Percentiles rank a stretch among this genome's conserved stretches.
phyloP scores from a whole-genome alignment of 108 stramenopile genomes.

The Aureococcus anophagefferens region DNA sequence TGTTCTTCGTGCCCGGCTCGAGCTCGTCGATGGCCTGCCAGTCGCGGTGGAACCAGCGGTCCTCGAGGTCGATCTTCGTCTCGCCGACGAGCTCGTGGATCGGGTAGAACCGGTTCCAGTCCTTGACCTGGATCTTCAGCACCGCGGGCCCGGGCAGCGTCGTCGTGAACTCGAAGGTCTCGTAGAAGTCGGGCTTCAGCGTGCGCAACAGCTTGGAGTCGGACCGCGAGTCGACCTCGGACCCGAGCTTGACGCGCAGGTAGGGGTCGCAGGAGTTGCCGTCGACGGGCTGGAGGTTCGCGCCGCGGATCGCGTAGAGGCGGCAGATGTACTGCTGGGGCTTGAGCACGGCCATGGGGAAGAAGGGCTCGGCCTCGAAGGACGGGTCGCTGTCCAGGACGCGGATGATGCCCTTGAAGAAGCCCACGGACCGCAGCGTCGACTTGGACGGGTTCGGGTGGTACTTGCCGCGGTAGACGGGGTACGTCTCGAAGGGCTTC shows the following conservation, averaged over 20 bases:
- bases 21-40: constrained; percentile 38
- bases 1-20: constrained; percentile 4
- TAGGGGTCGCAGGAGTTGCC: constrained; percentile 39
- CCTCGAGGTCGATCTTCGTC: constrained; percentile 53
- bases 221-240: constrained; percentile 25
- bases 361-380: constrained; percentile 2
- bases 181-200: constrained; percentile 41
- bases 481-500: constrained; percentile 32
- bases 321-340: constrained; percentile 28
- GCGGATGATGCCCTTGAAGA: constrained; percentile 33
- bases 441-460: not conserved
- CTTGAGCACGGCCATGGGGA: constrained; percentile 10
- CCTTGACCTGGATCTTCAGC: constrained; percentile 34
- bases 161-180: constrained; percentile 31
- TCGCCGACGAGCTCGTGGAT: constrained; percentile 48
- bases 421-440: constrained; percentile 1
- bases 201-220: constrained; percentile 34
- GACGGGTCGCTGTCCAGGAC: constrained; percentile 15
- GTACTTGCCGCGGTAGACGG: constrained; percentile 19
- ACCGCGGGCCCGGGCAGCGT: constrained; percentile 41
- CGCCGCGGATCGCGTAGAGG: constrained; percentile 35
- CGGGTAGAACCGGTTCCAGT: constrained; percentile 33
- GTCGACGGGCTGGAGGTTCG: constrained; percentile 40
- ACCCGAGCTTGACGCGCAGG: constrained; percentile 35
- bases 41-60: constrained; percentile 47